Conservation (phyloP, 352 stramenopile genomes). For the Peronospora destructor region DNA sequence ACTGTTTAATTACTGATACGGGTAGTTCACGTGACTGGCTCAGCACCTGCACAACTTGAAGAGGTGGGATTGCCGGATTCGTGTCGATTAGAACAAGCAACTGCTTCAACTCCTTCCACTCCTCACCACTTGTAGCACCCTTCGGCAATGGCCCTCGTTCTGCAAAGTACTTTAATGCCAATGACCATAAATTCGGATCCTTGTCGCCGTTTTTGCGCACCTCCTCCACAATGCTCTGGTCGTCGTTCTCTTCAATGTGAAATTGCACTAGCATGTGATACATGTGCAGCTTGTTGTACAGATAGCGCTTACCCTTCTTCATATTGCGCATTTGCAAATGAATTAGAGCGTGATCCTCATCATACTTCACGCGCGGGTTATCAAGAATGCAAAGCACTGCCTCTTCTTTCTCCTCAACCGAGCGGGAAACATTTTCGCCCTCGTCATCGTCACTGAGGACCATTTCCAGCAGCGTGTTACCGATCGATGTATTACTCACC, state of each 20-base stretch:
- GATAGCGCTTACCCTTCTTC: conserved; percentile 88
- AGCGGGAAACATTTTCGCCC: conserved; percentile 18
- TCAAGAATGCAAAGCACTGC: conserved; percentile 85
- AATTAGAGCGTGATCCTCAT: conserved; percentile 90
- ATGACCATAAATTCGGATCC: conserved; percentile 86
- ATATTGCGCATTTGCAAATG: conserved; percentile 89
- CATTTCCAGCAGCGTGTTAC: conserved; percentile 87
- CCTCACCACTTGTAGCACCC: conserved; percentile 44
- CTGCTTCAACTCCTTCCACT: conserved; percentile 79
- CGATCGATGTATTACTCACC: conserved; percentile 83
- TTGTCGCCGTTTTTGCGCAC: conserved; percentile 87
- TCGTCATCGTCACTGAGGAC: conserved; percentile 69
- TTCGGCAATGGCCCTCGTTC: conserved; percentile 73
- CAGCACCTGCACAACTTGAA: conserved; percentile 83
- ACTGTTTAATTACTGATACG: conserved; percentile 78
- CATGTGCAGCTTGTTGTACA: conserved; percentile 93
- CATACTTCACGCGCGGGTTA: conserved; percentile 86
- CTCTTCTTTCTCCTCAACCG: conserved; percentile 66
- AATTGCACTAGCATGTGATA: conserved; percentile 92
- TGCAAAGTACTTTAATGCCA: conserved; percentile 88
- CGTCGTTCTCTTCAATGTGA: conserved; percentile 89
- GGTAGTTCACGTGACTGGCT: conserved; percentile 76
- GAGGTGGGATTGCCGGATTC: conserved; percentile 71
- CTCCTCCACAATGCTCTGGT: conserved; percentile 83
- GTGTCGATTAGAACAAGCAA: conserved; percentile 71